Conservation (phyloP, 2,329 filamentous ascomycete genomes). For the Coniosporium tulheliwenetii region DNA sequence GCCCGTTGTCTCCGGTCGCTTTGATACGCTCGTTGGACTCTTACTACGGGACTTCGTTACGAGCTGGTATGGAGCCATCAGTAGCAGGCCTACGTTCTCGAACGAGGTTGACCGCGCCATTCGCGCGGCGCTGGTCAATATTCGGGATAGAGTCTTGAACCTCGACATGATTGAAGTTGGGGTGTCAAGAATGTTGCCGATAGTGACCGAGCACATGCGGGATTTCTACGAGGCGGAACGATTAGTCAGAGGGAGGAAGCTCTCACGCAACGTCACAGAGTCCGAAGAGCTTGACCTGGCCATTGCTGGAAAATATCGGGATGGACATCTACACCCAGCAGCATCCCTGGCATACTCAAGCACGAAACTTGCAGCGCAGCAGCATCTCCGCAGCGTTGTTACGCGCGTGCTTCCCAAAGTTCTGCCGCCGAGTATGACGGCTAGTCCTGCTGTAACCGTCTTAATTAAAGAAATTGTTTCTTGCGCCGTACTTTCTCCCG, state of each 20-base stretch:
- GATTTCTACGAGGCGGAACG: constrained; percentile 87
- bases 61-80: constrained; percentile 82
- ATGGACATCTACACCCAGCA: constrained; percentile 77
- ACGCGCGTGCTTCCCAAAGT: constrained; percentile 57
- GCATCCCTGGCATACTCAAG: constrained; percentile 73
- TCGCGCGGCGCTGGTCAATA: constrained; percentile 51
- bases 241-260: constrained; percentile 68
- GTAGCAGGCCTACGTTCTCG: constrained; percentile 60
- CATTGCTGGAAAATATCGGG: constrained; percentile 84
- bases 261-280: constrained; percentile 83
- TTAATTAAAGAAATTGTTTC: constrained; percentile 82
- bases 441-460: constrained; percentile 65
- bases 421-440: constrained; percentile 57
- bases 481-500: constrained; percentile 74
- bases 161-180: constrained; percentile 74
- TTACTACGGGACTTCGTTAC: constrained; percentile 72
- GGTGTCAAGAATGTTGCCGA: constrained; percentile 69
- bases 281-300: constrained; percentile 91
- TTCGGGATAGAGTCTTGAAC: constrained; percentile 56
- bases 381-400: constrained; percentile 67
- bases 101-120: constrained; percentile 77
- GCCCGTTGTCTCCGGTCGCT: constrained; percentile 58
- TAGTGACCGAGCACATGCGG: constrained; percentile 74
- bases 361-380: constrained; percentile 71
- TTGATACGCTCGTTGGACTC: constrained; percentile 65